Base-by-base conservation (phyloP, 768 basidiomycete genomes). In the Lactifluus volemus region DNA sequence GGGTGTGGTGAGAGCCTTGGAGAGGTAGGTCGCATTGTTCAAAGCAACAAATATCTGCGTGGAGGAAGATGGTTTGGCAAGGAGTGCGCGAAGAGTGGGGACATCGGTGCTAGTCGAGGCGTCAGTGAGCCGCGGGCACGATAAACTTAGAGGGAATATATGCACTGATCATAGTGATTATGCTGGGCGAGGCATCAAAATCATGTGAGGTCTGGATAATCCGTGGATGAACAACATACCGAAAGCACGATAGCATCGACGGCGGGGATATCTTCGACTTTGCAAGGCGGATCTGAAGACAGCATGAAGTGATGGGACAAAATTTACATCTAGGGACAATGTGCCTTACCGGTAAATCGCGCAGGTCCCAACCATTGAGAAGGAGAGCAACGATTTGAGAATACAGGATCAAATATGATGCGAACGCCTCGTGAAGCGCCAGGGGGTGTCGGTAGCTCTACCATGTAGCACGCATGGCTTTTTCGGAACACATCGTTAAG, bases 231-330 rank as follows among this genome's bases (percentile, higher is more conserved):
- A n/a, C n/a, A 39, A 52, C 70, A 72, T 74, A 74, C 81, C 68
- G 76, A 77, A 55, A 82, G 75, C 15, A 77, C 76, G 44, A 83
- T 75, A 6, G 73, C 74, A 63, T 82, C 80, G n/a, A 82, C 70
- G 4, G 76, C 69, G 1, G 81, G 81, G 25, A 83, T 68, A 2
- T 80, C 77, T 36, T 73, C 69, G n/a, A 76, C 70, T 12, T 68
- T 57, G 54, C 76, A 77, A 0, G 79, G 75, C 0, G 74, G 44
- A 7, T 71, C 73, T 75, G 57, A 49, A 41, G 34, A n/a, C 11
- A 19, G 30, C 15, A 3, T 38, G 51, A 29, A 14, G 47, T 15
- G 50, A 36, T 34, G 19, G 12, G 6, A n/a, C 6, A 21, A 11
- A 34, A 1, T 5, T 25, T 21, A 15, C 15, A 38, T 50, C 14